Base-by-base conservation (phyloP, 352 stramenopile species). In the Globisporangium orthogonon region DNA sequence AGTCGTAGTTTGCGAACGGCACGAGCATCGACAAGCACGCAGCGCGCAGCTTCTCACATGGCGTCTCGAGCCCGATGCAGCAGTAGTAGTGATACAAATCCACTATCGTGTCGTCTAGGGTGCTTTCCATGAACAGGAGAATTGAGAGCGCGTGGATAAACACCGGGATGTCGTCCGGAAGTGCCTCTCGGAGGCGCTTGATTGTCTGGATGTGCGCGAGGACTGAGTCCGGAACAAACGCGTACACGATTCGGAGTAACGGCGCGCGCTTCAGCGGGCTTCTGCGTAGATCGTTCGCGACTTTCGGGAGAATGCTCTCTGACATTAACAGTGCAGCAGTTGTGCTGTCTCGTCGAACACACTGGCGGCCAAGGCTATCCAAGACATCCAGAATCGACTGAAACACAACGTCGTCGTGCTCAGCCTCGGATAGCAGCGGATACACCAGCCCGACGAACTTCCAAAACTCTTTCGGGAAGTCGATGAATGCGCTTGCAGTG, bases 1-100 rank as follows among this genome's bases (percentile, higher is more conserved):
- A 10, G 10, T 92, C 71, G 54, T 76, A 86, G 6, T 44, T 23
- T 11, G 78, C 0, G 6, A 91, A 77, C 9, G 66, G 70, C 40
- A 75, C 64, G 40, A 95, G 65, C 84, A 95, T 95, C 14, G 77
- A 85, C 33, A 95, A 56, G 23, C 77, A 87, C 28, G 78, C 80
- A 13, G 86, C 84, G 18, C 83, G 80, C 1, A 95, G 70, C 52
- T 91, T 91, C 35, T 89, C 78, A 49, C 78, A 89, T 18, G 78
- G 46, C 18, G 70, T 76, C 52, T 90, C 80, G 13, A 93, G 58
- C 4, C 84, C 86, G 41, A 94, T 94, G 66, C 81, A 87, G 62
- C 72, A 89, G 62, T 95, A 95, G 64, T 95, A 95, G 50, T 90
- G 66, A 43, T 96, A 96, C 47, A 94, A 58, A 45, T 96, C 86